These are phyloP conservation scores for Darksidea phi DNA, from an alignment of 495 filamentous ascomycete species.

Conservation along the genomic window DNA sequence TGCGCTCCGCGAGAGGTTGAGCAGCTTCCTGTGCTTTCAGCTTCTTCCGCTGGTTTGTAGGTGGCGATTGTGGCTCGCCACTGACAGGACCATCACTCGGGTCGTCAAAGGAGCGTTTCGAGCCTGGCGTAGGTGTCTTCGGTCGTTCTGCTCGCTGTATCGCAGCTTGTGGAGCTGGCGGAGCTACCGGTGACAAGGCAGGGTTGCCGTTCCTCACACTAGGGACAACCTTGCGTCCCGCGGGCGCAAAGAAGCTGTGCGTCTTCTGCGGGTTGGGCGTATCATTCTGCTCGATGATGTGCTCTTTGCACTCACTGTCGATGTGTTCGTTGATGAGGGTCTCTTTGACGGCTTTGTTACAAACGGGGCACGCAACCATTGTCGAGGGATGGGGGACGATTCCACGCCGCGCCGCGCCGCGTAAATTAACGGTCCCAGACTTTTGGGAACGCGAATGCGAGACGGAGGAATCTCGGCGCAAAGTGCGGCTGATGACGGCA, in stretches of 20 bases:
- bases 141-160: conserved; percentile 18
- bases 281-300: conserved; percentile 58
- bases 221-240: conserved; percentile 46
- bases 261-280: conserved; percentile 48
- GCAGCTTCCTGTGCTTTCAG: conserved; percentile 59
- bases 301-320: conserved; percentile 37
- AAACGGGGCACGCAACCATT: conserved; percentile 88
- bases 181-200: conserved; percentile 6
- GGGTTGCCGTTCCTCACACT: conserved; percentile 30
- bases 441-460: conserved; percentile 14
- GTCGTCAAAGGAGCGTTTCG: conserved; percentile 42
- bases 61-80: conserved; percentile 47
- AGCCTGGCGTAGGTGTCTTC: conserved; percentile 40
- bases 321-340: conserved; percentile 86
- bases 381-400: conserved; percentile 1
- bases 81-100: conserved; percentile 4
- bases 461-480: conserved; percentile 8
- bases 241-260: conserved; percentile 69
- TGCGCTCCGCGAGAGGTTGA: conserved; percentile 86
- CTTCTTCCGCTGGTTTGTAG: conserved; percentile 54
- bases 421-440: conserved; percentile 25
- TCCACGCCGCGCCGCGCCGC: conserved; percentile 8
- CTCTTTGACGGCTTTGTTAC: conserved; percentile 70
- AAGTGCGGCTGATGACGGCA: conserved; percentile 29
- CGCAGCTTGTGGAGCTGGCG: conserved; percentile 6